Base-by-base conservation (phyloP, 345 rosid species). In the Heritiera fomes region DNA sequence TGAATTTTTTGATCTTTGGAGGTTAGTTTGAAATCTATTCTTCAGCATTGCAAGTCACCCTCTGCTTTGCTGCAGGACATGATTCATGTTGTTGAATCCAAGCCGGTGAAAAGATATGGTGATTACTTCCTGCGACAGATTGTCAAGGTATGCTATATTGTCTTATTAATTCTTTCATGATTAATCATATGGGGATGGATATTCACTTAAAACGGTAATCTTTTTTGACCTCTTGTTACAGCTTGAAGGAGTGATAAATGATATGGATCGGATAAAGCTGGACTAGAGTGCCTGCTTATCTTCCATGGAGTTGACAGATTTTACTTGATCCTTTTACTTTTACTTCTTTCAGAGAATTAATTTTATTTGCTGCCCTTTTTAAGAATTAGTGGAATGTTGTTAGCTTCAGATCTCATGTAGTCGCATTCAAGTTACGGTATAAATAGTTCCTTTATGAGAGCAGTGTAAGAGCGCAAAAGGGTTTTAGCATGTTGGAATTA, bases 81-180 rank as follows among this genome's bases (percentile, higher is more conserved):
- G 92, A 79, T 96, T 71, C 91, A 85, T 15, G 94, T 96, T 18
- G 91, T 87, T 46, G 98, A 94, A 55, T 89, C 93, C 67, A 96
- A 91, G 82, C 88, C 94, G 0, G 86, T 84, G 77, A 96, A 94
- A 85, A 89, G 74, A 52, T 90, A 90, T 75, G 95, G 98, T 2
- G 99, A 96, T 83, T 91, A 87, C 92, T 94, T 91, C 87, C 84
- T 96, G 89, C 86, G 99, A 83, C 98, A 94, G 83, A 89, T 94
- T 89, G 94, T 89, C 60, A 94, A 96, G 95, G 99, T 94, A 84
- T 69, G 72, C 4, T 38, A 2, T 74, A 8, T 53, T 56, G 20
- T 18, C 50, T 56, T 55, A 3, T 10, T 38, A 4, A 10, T 67
- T 40, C 7, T 11, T 67, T 23, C 13, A 18, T 18, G 38, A 23